Percentiles rank a stretch among this genome's conserved stretches.
Evolutionary conservation across 352 stramenopile species (phyloP).

Genomic region (Plasmopara viticola): DNA sequence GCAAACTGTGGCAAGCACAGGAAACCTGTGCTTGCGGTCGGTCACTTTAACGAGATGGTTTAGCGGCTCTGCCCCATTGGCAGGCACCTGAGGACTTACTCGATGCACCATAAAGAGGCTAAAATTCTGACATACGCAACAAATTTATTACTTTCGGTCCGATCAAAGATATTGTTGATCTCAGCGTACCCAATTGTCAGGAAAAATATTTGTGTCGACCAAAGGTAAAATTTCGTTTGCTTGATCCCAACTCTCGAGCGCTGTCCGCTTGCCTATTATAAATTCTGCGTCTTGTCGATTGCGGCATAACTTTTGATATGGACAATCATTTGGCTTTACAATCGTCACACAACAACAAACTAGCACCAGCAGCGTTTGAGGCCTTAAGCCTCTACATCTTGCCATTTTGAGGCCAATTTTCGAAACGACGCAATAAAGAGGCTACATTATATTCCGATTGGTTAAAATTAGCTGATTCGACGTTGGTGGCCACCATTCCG

Average conservation of each 20-base stretch:
- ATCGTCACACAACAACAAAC: not conserved
- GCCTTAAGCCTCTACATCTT: not conserved
- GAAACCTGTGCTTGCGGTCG: slow-evolving; percentile 55
- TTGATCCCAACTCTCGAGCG: slow-evolving; percentile 5
- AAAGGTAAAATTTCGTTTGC: slow-evolving; percentile 9
- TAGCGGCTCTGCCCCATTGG: slow-evolving; percentile 45
- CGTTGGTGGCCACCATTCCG: slow-evolving; percentile 15
- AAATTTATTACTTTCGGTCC: not conserved
- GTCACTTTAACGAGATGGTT: slow-evolving; percentile 77
- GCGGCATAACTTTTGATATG: not conserved
- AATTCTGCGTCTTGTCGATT: slow-evolving; percentile 4
- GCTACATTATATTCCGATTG: slow-evolving; percentile 16
- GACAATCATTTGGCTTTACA: not conserved
- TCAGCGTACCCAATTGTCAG: slow-evolving; percentile 44
- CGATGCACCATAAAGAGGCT: slow-evolving; percentile 1
- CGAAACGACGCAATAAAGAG: slow-evolving; percentile 10
- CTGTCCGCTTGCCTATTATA: slow-evolving; percentile 6
- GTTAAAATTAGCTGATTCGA: not conserved
- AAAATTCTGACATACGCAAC: slow-evolving; percentile 1
- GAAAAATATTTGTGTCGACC: slow-evolving; percentile 36
- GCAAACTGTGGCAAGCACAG: slow-evolving; percentile 63
- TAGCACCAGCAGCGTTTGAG: slow-evolving; percentile 7
- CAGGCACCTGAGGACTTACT: slow-evolving; percentile 27
- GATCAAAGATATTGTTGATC: not conserved
- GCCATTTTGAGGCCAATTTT: slow-evolving; percentile 1